Evolutionary conservation across 2,329 filamentous ascomycete species (phyloP).

Genomic region (Cordyceps fumosorosea): DNA sequence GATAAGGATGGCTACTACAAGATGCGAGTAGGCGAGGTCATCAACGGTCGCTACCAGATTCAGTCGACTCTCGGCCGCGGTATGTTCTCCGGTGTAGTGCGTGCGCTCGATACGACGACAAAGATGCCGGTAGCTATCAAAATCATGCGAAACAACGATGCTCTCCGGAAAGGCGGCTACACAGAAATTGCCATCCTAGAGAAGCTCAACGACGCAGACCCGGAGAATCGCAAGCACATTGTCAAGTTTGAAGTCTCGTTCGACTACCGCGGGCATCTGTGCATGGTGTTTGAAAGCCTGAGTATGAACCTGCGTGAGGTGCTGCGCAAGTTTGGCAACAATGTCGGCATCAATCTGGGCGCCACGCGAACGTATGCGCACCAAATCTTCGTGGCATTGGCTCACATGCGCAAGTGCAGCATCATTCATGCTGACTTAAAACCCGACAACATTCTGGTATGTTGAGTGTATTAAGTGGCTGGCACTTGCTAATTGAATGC

Average conservation of each 20-base stretch:
- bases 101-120: slow-evolving; percentile 70
- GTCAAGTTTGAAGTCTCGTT: slow-evolving; percentile 83
- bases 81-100: slow-evolving; percentile 95
- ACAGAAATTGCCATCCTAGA: slow-evolving; percentile 92
- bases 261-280: slow-evolving; percentile 90
- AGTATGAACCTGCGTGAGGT: slow-evolving; percentile 91
- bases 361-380: slow-evolving; percentile 86
- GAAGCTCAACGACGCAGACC: slow-evolving; percentile 78
- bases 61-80: slow-evolving; percentile 83
- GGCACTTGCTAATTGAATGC: slow-evolving; percentile 20
- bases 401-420: slow-evolving; percentile 83
- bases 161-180: slow-evolving; percentile 81
- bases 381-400: slow-evolving; percentile 87
- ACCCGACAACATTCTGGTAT: slow-evolving; percentile 88
- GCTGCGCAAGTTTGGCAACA: slow-evolving; percentile 90
- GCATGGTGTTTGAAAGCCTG: slow-evolving; percentile 94
- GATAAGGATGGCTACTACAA: slow-evolving; percentile 96
- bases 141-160: slow-evolving; percentile 94
- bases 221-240: slow-evolving; percentile 84
- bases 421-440: slow-evolving; percentile 96
- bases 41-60: slow-evolving; percentile 85
- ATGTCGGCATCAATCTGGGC: slow-evolving; percentile 82
- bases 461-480: background rate
- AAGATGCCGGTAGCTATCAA: slow-evolving; percentile 87
- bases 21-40: slow-evolving; percentile 81